Base-by-base conservation (phyloP, 148 eudicot species). In the Limonium bicolor region DNA sequence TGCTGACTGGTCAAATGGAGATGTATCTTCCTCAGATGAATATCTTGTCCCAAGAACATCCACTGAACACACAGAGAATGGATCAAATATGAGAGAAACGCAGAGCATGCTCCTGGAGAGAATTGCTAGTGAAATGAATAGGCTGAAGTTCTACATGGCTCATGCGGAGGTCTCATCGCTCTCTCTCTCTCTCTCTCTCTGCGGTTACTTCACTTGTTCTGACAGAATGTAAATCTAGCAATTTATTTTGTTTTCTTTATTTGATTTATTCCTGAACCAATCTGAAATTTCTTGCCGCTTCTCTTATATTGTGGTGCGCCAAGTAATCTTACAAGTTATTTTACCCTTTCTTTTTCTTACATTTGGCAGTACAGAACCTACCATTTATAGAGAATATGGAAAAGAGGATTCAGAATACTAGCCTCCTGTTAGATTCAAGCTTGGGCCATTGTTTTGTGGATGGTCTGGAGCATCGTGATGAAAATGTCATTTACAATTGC, bases 61-160 rank as follows among this genome's bases (percentile, higher is more conserved):
- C 17, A 48, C 64, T 27, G 80, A 77, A 25, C 78, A 84, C 41
- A 51, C 54, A 19, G 95, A 88, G 64, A 77, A 65, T 66, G 97
- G 82, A 40, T 66, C 83, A 23, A 80, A 60, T 66, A 63, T 75
- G 32, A 72, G 97, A 64, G 97, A 88, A 67, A 88, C 97, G 41
- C 97, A 80, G 59, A 88, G 97, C 73, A 88, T 88, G 94, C 87
- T 88, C 63, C 62, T 88, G 53, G 97, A 88, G 67, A 72, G 97
- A 71, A 88, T 88, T 70, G 84, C 97, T 14, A 84, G 97, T 70
- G 97, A 88, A 80, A 88, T 88, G 97, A 88, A 88, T 63, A 63
- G 87, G 68, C 67, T 88, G 54, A 88, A 88, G 77, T 88, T 88
- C 63, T 80, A 88, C 51, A 77, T 77, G 64, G 70, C 84, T 66